Base-by-base conservation (phyloP, 1,284 basidiomycete species). In the Cutaneotrichosporon mucoides region DNA sequence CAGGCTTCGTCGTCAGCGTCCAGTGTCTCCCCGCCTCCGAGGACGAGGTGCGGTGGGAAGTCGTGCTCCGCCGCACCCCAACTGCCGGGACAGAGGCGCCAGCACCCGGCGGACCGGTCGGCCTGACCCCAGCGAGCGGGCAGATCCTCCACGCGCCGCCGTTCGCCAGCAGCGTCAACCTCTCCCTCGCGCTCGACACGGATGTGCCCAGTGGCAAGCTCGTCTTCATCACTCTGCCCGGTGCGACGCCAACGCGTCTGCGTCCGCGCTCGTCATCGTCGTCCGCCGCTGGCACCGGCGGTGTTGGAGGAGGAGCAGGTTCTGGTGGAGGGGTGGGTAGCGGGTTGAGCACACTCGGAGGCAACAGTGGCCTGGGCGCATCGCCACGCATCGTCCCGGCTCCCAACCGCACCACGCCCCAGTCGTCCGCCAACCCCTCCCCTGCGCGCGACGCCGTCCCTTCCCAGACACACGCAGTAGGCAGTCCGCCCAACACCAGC, bases 141-240 rank as follows among this genome's bases (percentile, higher is more conserved):
- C 38, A 57, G 33, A 34, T 9, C 35, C 13, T 44, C 36, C 13
- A 40, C 44, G 67, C 66, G 1, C 68, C 67, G 12, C 47, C 63
- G 2, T 46, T 63, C 2, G 70, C 74, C 2, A 68, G 66, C 12
- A 68, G 65, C n/a, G 65, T 76, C 60, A 75, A 73, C 60, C 65
- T 76, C 42, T 70, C 69, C 6, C 60, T 75, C 47, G 62, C 69
- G 10, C 63, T 73, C 6, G 71, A 71, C 52, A 40, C 46, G 7
- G 60, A 62, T n/a, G 60, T 68, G 52, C 71, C 72, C 3, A 66
- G 63, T 2, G 74, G 74, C 35, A 72, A 70, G 55, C 60, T 76
- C 16, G 72, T 73, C 10, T 76, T 76, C 60, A 70, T 73, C 53
- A 56, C 66, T 7, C 66, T 72, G 48, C 69, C 73, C 1, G 69